phyloP scores from a whole-genome alignment of 2,329 filamentous ascomycete genomes.

The Mycogone perniciosa region DNA sequence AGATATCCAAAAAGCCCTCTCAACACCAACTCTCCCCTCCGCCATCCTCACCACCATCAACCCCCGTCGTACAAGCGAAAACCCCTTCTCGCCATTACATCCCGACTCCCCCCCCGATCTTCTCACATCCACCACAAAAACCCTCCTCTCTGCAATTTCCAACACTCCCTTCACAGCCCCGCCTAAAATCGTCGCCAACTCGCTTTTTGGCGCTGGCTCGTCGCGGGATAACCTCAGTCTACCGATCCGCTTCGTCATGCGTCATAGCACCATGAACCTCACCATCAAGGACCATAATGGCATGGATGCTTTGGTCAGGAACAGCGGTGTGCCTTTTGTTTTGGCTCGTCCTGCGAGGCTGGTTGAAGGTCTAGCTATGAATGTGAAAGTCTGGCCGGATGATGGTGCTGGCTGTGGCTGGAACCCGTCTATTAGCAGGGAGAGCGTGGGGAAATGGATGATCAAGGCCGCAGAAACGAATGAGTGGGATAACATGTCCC shows the following conservation, averaged over 20 bases:
- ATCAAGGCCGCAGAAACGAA: slow-evolving; percentile 35
- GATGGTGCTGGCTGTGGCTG: slow-evolving; percentile 36
- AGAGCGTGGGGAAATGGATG: slow-evolving; percentile 40
- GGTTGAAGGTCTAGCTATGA: slow-evolving; percentile 29
- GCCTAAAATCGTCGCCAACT: slow-evolving; percentile 42
- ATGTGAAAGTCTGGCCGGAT: slow-evolving; percentile 35
- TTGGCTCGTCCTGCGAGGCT: slow-evolving; percentile 40
- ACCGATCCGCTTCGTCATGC: slow-evolving; percentile 39
- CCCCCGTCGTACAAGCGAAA: slow-evolving; percentile 38
- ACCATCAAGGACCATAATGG: slow-evolving; percentile 42
- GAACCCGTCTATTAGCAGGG: slow-evolving; percentile 30
- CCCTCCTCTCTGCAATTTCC: slow-evolving; percentile 32
- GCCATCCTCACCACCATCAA: slow-evolving; percentile 45
- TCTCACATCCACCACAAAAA: slow-evolving; percentile 38
- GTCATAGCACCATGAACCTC: slow-evolving; percentile 36
- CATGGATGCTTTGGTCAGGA: slow-evolving; percentile 36
- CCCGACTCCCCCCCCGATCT: slow-evolving; percentile 37
- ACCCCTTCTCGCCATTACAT: slow-evolving; percentile 37
- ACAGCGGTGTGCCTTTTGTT: slow-evolving; percentile 27
- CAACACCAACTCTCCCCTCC: slow-evolving; percentile 19
- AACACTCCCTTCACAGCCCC: slow-evolving; percentile 19
- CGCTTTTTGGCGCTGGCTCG: slow-evolving; percentile 41
- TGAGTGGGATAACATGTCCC: slow-evolving; percentile 37
- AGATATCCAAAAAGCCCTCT: slow-evolving; percentile 33
- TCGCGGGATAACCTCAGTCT: slow-evolving; percentile 37